Evolutionary conservation across 1,284 basidiomycete genomes (phyloP).

Genomic region (Tilletia horrida): DNA sequence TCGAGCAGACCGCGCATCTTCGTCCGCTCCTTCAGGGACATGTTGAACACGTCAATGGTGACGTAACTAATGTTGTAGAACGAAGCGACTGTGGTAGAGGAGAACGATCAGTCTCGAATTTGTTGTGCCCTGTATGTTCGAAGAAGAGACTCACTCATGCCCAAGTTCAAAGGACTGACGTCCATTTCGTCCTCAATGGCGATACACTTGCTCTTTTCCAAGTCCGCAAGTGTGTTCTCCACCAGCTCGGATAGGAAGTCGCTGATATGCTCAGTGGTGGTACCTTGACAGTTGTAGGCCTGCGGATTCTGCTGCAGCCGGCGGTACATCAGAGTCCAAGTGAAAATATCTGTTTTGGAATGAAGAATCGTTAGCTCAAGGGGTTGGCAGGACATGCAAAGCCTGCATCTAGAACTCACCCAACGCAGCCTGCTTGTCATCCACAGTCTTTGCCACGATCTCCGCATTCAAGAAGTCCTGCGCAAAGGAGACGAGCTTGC

Average conservation of each 20-base stretch:
- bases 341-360: conserved; percentile 69
- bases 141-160: conserved; percentile 33
- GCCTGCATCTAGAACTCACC: background rate
- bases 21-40: conserved; percentile 92
- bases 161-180: conserved; percentile 57
- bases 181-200: conserved; percentile 67
- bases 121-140: no score
- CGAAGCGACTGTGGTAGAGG: conserved; percentile 67
- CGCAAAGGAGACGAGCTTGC: conserved; percentile 59
- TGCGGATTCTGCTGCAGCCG: conserved; percentile 82
- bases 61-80: conserved; percentile 70
- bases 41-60: conserved; percentile 91
- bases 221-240: conserved; percentile 83
- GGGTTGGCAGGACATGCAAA: no score
- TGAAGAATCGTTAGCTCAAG: conserved; percentile 20
- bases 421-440: conserved; percentile 58
- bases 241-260: conserved; percentile 78
- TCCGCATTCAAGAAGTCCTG: conserved; percentile 99
- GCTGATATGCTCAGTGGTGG: conserved; percentile 47
- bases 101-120: background rate
- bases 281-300: conserved; percentile 51
- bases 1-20: conserved; percentile 95
- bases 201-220: conserved; percentile 93
- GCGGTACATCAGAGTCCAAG: conserved; percentile 94
- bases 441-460: conserved; percentile 96